These are phyloP conservation scores for Globisporangium nodosum DNA, from an alignment of 352 stramenopile genomes.

Conservation along the genomic window DNA sequence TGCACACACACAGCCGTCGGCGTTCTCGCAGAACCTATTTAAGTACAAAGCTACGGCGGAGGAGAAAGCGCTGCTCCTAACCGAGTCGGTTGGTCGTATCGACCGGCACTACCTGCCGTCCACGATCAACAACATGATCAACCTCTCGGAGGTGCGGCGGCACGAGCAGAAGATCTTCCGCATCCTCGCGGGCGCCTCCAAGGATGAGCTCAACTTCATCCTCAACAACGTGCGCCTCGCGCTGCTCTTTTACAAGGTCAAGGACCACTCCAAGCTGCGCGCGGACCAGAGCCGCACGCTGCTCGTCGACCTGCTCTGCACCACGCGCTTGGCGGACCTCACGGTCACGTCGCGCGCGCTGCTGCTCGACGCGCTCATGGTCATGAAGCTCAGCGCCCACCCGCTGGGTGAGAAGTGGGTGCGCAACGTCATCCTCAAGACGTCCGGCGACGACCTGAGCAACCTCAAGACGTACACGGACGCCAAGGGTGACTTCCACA, in stretches of 20 bases:
- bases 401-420: slow-evolving; percentile 94
- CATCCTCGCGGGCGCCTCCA: slow-evolving; percentile 92
- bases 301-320: slow-evolving; percentile 93
- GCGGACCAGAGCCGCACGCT: slow-evolving; percentile 88
- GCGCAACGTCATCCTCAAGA: slow-evolving; percentile 95
- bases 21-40: slow-evolving; percentile 73
- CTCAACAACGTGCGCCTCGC: slow-evolving; percentile 93
- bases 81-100: slow-evolving; percentile 66
- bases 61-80: slow-evolving; percentile 70
- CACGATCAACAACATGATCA: slow-evolving; percentile 89
- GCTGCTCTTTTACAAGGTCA: slow-evolving; percentile 98
- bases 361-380: slow-evolving; percentile 94
- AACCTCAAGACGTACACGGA: slow-evolving; percentile 96
- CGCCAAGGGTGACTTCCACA: slow-evolving; percentile 95
- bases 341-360: slow-evolving; percentile 90
- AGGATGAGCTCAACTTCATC: slow-evolving; percentile 97
- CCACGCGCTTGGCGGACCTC: slow-evolving; percentile 90
- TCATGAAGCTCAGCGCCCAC: slow-evolving; percentile 96
- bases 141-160: slow-evolving; percentile 67
- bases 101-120: slow-evolving; percentile 82
- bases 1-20: slow-evolving; percentile 21
- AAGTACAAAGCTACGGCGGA: slow-evolving; percentile 79
- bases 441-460: slow-evolving; percentile 93
- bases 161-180: slow-evolving; percentile 95
- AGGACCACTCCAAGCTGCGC: slow-evolving; percentile 78